A percentile compares a stretch with the other conserved stretches of the same genome.
Evolutionary conservation across 305 asterid genomes (phyloP).

Genomic region (Solanum aculeatissimum): DNA sequence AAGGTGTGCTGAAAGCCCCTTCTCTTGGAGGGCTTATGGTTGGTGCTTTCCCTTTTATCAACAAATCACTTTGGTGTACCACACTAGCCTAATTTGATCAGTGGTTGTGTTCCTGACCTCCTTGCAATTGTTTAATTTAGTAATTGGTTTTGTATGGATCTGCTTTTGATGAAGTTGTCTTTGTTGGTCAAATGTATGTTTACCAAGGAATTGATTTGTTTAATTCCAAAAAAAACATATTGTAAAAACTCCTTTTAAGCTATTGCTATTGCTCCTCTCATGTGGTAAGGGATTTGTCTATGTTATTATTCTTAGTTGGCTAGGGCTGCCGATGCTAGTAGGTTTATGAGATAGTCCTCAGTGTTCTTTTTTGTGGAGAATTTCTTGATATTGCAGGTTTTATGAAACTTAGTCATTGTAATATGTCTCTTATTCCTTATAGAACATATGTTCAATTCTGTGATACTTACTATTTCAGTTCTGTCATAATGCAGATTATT

Average conservation of each 20-base stretch:
- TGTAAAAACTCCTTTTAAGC: background rate
- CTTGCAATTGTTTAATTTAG: background rate
- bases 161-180: background rate
- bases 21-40: background rate
- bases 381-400: background rate
- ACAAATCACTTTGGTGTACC: background rate
- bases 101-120: background rate
- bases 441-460: background rate
- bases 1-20: background rate
- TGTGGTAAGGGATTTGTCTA: background rate
- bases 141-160: background rate
- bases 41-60: background rate
- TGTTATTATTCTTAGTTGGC: background rate
- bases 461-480: background rate
- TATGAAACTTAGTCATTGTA: background rate
- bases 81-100: background rate
- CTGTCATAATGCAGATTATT: constrained; percentile 46
- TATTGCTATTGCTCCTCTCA: background rate
- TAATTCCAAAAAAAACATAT: background rate
- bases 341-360: background rate
- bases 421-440: background rate
- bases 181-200: background rate
- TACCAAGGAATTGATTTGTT: background rate
- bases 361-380: background rate
- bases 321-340: background rate